These are phyloP conservation scores for Aspergillus cavernicola DNA, from an alignment of 495 filamentous ascomycete genomes.

Conservation along the genomic window DNA sequence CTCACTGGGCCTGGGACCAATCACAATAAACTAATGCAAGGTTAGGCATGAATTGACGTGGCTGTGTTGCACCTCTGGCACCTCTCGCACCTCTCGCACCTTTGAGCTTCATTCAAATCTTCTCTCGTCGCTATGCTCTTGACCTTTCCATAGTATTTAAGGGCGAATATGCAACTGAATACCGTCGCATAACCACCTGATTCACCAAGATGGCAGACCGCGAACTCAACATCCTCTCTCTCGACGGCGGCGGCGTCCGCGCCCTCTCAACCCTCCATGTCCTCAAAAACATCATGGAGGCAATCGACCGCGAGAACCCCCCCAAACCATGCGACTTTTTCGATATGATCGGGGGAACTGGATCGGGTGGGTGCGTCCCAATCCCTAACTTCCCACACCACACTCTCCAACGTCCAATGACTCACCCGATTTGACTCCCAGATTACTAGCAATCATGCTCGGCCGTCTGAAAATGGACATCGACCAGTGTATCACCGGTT, in stretches of 20 bases:
- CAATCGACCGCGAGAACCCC: slow-evolving; percentile 34
- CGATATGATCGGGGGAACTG: slow-evolving; percentile 40
- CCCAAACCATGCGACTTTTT: slow-evolving; percentile 50
- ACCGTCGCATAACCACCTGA: no score
- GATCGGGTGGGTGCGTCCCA: slow-evolving; percentile 34
- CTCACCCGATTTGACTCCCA: slow-evolving; percentile 4
- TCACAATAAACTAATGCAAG: background rate
- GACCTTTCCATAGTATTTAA: no score
- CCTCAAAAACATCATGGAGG: slow-evolving; percentile 46
- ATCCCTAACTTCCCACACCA: background rate
- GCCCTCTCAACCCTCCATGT: slow-evolving; percentile 50
- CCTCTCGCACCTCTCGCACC: no score
- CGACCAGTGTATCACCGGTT: slow-evolving; percentile 45
- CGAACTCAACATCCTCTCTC: slow-evolving; percentile 35
- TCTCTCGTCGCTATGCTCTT: background rate
- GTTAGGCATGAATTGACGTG: slow-evolving; percentile 4
- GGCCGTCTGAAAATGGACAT: slow-evolving; percentile 44
- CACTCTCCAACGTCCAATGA: background rate
- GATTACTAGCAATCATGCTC: slow-evolving; percentile 38
- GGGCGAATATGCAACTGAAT: no score
- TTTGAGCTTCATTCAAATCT: no score
- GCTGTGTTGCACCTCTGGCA: background rate
- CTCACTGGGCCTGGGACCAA: background rate
- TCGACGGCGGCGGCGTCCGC: slow-evolving; percentile 55
- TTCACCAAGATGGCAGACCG: slow-evolving; percentile 16